These are phyloP conservation scores for Cryptosporidium bovis DNA, from an alignment of 169 alveolate species.

Conservation along the genomic window DNA sequence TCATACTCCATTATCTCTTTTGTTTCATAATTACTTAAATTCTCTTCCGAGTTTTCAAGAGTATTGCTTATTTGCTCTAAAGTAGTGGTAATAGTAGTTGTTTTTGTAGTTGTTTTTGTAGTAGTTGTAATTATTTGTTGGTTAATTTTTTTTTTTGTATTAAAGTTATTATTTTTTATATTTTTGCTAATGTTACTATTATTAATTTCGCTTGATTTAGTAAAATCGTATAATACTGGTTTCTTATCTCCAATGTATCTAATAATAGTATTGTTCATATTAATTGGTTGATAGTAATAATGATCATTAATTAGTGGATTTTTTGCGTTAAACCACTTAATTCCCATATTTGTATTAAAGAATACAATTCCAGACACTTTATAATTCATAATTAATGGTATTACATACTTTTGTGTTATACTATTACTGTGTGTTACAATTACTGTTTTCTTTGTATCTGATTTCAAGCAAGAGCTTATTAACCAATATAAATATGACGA, in stretches of 20 bases:
- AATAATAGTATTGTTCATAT: slow-evolving; percentile 39
- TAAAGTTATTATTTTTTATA: background rate
- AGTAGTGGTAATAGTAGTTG: slow-evolving; percentile 21
- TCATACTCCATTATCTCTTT: too few species aligned
- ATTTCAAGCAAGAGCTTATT: slow-evolving; percentile 24
- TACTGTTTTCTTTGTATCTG: slow-evolving; percentile 30
- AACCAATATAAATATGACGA: slow-evolving; percentile 62
- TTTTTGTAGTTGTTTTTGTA: background rate
- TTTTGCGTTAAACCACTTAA: slow-evolving; percentile 68
- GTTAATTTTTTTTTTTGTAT: background rate
- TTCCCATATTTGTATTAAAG: slow-evolving; percentile 73
- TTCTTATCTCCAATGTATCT: slow-evolving; percentile 71
- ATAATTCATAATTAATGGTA: slow-evolving; percentile 67
- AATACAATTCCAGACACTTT: slow-evolving; percentile 69
- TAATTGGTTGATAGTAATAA: slow-evolving; percentile 54
- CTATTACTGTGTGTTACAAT: slow-evolving; percentile 62
- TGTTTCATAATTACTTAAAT: background rate
- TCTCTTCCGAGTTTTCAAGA: background rate
- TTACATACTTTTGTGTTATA: slow-evolving; percentile 61
- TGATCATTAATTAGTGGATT: slow-evolving; percentile 70
- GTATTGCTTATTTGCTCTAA: background rate
- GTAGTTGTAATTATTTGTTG: slow-evolving; percentile 4
- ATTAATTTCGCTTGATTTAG: background rate
- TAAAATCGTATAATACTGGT: slow-evolving; percentile 14
- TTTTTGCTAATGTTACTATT: background rate